These are phyloP conservation scores for Teratosphaeria zuluensis DNA, from an alignment of 2,329 filamentous ascomycete species.

Conservation along the genomic window DNA sequence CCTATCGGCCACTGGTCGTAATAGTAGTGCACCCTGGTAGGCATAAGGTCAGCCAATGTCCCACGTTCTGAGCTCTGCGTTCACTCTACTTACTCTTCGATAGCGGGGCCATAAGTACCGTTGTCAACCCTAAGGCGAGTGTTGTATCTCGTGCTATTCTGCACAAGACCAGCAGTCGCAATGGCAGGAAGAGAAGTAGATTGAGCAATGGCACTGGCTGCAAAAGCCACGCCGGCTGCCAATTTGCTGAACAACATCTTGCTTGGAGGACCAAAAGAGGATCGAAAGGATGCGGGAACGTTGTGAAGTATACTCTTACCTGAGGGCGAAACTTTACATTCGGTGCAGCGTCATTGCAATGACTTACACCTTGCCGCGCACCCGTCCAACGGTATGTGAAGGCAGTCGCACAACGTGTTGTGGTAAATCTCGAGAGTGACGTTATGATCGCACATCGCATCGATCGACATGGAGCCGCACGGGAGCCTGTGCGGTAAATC, in stretches of 20 bases:
- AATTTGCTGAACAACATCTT: conserved; percentile 1
- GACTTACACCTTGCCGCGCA: not conserved
- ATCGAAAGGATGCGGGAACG: not conserved
- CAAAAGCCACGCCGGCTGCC: conserved; percentile 6
- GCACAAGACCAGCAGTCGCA: conserved; percentile 3
- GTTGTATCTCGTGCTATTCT: conserved; percentile 1
- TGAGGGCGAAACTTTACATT: not conserved
- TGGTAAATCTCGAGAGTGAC: not conserved
- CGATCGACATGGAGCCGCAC: not conserved
- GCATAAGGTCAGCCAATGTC: too few species aligned
- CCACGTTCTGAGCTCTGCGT: too few species aligned
- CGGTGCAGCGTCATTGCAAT: not conserved
- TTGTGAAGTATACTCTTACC: not conserved
- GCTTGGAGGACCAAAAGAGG: not conserved
- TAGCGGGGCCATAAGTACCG: conserved; percentile 37
- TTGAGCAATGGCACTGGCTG: conserved; percentile 10
- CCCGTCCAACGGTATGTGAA: not conserved
- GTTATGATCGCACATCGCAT: not conserved
- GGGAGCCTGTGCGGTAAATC: not conserved
- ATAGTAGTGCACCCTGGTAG: conserved; percentile 33
- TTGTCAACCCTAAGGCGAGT: conserved; percentile 34
- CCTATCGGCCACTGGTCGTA: conserved; percentile 40
- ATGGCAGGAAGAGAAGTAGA: not conserved
- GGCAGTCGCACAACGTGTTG: not conserved
- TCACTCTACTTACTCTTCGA: conserved; percentile 29